phyloP scores from a whole-genome alignment of 176 grass and related monocot species.

The Aegilops sharonensis region DNA sequence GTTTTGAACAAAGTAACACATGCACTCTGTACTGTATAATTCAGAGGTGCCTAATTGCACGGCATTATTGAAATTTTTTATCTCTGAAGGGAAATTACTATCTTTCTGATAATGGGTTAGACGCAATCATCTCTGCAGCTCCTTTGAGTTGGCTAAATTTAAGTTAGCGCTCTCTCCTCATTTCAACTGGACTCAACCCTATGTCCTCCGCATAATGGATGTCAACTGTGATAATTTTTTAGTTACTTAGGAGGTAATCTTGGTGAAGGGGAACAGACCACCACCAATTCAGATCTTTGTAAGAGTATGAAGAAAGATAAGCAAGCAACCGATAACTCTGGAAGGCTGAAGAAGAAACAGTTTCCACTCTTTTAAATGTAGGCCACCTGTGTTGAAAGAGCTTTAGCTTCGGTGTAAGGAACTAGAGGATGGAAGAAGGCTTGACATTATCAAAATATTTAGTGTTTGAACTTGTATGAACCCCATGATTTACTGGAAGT shows the following conservation, averaged over 20 bases:
- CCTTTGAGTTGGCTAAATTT: slow-evolving; percentile 74
- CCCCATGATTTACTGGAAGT: not conserved
- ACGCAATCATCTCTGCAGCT: slow-evolving; percentile 55
- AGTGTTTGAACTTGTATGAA: not conserved
- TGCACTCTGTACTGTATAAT: not conserved
- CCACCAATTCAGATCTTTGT: not conserved
- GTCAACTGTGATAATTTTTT: not conserved
- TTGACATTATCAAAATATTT: not conserved
- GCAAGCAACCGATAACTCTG: not conserved
- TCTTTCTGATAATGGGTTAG: slow-evolving; percentile 76
- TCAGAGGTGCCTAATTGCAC: slow-evolving; percentile 55
- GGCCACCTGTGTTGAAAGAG: not conserved
- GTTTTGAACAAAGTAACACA: not conserved
- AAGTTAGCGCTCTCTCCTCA: slow-evolving; percentile 71
- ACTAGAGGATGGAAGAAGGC: not conserved
- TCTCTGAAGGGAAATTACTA: slow-evolving; percentile 81
- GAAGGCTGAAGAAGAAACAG: not conserved
- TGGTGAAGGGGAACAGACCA: not conserved
- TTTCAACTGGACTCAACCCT: slow-evolving; percentile 40
- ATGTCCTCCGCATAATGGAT: not conserved
- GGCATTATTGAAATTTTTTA: slow-evolving; percentile 63
- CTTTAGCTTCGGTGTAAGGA: not conserved
- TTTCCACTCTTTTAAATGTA: not conserved
- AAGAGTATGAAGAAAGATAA: not conserved
- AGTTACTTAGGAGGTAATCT: not conserved